Evolutionary conservation across 345 rosid genomes (phyloP).

Genomic region (Populus deltoides): DNA sequence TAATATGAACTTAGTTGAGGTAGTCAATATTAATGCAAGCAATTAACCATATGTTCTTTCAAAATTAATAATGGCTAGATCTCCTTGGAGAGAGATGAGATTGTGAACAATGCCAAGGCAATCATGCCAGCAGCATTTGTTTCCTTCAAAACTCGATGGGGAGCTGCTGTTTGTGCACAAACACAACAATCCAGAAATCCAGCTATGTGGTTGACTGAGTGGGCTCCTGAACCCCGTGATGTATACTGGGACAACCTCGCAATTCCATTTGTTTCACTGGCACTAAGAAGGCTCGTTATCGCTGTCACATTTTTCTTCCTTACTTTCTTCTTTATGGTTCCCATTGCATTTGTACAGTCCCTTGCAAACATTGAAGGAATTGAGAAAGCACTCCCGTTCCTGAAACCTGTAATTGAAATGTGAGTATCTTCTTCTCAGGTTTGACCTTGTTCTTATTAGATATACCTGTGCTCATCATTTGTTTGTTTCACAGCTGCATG

Average conservation of each 20-base stretch:
- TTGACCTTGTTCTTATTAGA: neutral
- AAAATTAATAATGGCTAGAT: constrained; percentile 44
- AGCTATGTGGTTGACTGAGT: constrained; percentile 81
- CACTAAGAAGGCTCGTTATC: constrained; percentile 63
- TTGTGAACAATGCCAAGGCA: constrained; percentile 43
- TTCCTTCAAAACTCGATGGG: constrained; percentile 90
- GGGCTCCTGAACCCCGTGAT: constrained; percentile 96
- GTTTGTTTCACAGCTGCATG: neutral
- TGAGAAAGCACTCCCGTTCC: constrained; percentile 79
- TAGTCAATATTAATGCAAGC: neutral
- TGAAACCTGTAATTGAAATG: constrained; percentile 73
- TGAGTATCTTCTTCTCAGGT: constrained; percentile 32
- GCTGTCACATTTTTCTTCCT: constrained; percentile 80
- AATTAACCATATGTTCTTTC: neutral
- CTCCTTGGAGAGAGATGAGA: constrained; percentile 53
- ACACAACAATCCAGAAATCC: constrained; percentile 92
- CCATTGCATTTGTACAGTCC: constrained; percentile 85
- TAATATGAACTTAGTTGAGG: neutral
- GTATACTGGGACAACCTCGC: constrained; percentile 84
- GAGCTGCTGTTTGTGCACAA: constrained; percentile 87
- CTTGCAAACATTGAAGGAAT: constrained; percentile 90
- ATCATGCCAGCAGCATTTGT: constrained; percentile 83
- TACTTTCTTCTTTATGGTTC: constrained; percentile 95
- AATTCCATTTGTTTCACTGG: constrained; percentile 79
- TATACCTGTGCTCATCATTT: neutral